Evolutionary conservation across 1,284 basidiomycete genomes (phyloP).

Genomic region (Puccinia coronata): DNA sequence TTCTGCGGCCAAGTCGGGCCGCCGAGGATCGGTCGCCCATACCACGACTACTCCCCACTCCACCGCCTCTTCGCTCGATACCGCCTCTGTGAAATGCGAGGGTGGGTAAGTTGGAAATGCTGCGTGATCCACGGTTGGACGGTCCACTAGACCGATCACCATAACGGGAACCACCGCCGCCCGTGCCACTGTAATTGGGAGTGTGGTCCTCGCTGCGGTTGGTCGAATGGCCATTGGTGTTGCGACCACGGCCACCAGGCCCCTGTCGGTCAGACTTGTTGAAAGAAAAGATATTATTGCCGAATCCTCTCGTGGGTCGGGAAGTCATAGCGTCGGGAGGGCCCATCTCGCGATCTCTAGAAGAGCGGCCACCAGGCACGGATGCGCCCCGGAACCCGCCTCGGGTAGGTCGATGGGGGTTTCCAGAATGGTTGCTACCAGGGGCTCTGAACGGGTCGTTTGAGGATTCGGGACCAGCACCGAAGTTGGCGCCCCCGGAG

Average conservation of each 20-base stretch:
- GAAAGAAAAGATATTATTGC: not conserved
- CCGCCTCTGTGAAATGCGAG: conserved; percentile 4
- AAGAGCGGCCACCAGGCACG: conserved; percentile 1
- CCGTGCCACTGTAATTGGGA: not conserved
- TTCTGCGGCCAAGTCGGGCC: not conserved
- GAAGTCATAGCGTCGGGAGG: not conserved
- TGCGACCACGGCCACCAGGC: conserved; percentile 2
- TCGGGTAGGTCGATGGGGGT: conserved; percentile 18
- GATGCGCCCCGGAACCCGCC: conserved; percentile 26
- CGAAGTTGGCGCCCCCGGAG: not conserved
- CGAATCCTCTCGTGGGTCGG: not conserved
- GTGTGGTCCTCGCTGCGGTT: conserved; percentile 3
- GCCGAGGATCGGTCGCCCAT: conserved; percentile 4
- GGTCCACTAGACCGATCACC: conserved; percentile 11
- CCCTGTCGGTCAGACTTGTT: conserved; percentile 24
- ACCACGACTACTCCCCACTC: conserved; percentile 7
- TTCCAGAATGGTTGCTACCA: not conserved
- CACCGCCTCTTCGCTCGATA: conserved; percentile 22
- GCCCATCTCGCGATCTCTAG: conserved; percentile 22
- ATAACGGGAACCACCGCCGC: not conserved
- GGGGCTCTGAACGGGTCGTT: conserved; percentile 3
- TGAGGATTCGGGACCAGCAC: not conserved
- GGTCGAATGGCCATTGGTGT: not conserved
- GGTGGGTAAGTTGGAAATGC: conserved; percentile 34
- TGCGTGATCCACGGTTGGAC: conserved; percentile 23